Conservation (phyloP, 2,329 filamentous ascomycete genomes). For the Westerdykella ornata region DNA sequence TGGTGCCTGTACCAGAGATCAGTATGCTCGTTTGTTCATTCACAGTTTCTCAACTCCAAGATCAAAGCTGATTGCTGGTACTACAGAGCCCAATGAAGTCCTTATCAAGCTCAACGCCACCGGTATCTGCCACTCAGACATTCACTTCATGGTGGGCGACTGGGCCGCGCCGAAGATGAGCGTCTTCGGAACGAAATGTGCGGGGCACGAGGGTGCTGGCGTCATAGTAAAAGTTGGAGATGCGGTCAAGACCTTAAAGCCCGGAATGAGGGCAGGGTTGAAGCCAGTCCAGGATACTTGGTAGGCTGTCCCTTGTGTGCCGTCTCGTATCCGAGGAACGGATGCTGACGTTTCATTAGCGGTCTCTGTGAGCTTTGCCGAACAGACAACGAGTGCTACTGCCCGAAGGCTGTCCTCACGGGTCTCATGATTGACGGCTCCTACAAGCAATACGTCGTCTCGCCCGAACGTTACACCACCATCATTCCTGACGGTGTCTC, state of each 20-base stretch:
- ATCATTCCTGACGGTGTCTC: conserved; percentile 51
- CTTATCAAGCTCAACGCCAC: conserved; percentile 50
- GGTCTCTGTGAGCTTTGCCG: conserved; percentile 45
- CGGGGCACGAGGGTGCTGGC: conserved; percentile 53
- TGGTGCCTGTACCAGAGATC: conserved; percentile 40
- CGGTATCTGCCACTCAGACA: conserved; percentile 49
- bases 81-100: conserved; percentile 44
- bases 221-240: conserved; percentile 52
- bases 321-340: not conserved
- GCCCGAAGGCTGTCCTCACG: conserved; percentile 41
- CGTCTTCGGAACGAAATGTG: conserved; percentile 40
- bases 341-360: conserved; percentile 10
- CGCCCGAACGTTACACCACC: conserved; percentile 50
- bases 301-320: not conserved
- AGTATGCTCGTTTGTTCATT: conserved; percentile 22
- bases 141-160: conserved; percentile 53
- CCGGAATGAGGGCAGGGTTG: conserved; percentile 29
- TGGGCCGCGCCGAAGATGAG: conserved; percentile 40
- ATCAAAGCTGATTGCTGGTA: not conserved
- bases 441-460: conserved; percentile 55
- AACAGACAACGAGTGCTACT: conserved; percentile 50
- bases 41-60: not conserved
- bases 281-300: conserved; percentile 8
- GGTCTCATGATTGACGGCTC: conserved; percentile 43
- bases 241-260: conserved; percentile 47